Evolutionary conservation across 75 land plant genomes (phyloP).

Genomic region (Pinus albicaulis): DNA sequence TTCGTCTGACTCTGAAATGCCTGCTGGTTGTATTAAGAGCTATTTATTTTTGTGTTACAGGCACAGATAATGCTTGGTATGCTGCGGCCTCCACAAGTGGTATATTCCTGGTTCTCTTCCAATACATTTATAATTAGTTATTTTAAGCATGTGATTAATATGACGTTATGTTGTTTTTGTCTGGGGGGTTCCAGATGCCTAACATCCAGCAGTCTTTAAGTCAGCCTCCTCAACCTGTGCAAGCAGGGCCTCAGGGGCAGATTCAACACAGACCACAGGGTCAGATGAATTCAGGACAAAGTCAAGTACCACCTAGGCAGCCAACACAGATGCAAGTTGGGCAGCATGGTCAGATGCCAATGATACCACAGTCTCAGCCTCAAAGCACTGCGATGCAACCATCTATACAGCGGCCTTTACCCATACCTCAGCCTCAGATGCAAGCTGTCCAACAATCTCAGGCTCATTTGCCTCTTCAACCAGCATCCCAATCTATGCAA

Average conservation of each 20-base stretch:
- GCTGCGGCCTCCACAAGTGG: conserved; percentile 73
- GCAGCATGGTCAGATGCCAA: conserved; percentile 11
- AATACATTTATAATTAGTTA: no score
- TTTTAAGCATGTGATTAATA: no score
- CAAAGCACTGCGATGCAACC: conserved; percentile 9
- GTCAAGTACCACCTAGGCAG: conserved; percentile 18
- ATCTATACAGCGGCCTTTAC: neutral
- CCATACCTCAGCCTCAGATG: conserved; percentile 1
- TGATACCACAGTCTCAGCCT: conserved; percentile 16
- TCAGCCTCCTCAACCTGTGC: conserved; percentile 9
- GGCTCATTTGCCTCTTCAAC: conserved; percentile 13
- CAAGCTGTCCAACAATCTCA: conserved; percentile 10
- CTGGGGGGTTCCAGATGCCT: conserved; percentile 45
- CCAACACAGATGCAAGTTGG: conserved; percentile 30
- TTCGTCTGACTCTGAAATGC: no score
- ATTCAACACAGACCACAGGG: conserved; percentile 27
- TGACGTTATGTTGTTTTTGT: neutral
- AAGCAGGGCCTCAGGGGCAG: conserved; percentile 18
- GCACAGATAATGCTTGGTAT: conserved; percentile 89
- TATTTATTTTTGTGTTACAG: conserved; percentile 35
- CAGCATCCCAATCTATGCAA: neutral
- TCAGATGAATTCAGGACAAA: conserved; percentile 25
- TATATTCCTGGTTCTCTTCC: conserved; percentile 1
- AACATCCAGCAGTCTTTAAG: conserved; percentile 29
- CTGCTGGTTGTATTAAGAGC: neutral